Evolutionary conservation across 2,329 filamentous ascomycete species (phyloP).

Genomic region (Dothidotthia symphoricarpi): DNA sequence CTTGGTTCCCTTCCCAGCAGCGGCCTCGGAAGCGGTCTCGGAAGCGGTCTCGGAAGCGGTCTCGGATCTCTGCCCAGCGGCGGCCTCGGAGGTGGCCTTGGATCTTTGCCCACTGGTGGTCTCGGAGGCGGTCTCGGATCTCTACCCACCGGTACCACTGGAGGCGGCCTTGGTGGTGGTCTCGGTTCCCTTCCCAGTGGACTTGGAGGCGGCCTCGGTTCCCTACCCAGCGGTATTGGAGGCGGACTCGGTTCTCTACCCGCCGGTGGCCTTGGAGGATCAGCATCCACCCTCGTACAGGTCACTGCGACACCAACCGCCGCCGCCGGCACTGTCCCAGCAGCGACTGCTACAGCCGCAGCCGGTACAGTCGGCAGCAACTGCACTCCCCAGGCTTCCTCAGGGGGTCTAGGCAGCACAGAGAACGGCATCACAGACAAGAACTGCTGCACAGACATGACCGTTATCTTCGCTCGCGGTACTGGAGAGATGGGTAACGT

Average conservation of each 20-base stretch:
- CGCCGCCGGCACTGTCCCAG: slow-evolving; percentile 1
- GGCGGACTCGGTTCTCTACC: slow-evolving; percentile 1
- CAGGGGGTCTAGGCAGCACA: slow-evolving; percentile 22
- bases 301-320: slow-evolving; percentile 4
- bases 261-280: slow-evolving; percentile 1
- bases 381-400: slow-evolving; percentile 22
- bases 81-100: slow-evolving; percentile 1
- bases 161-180: neutral
- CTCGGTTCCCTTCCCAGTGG: neutral
- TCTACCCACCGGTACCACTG: too few species aligned
- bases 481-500: slow-evolving; percentile 47
- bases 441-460: slow-evolving; percentile 44
- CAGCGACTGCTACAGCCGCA: slow-evolving; percentile 1
- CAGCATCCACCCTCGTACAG: neutral
- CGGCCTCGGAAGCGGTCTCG: neutral
- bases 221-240: too few species aligned
- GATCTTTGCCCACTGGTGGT: too few species aligned
- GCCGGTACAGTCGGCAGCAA: slow-evolving; percentile 18
- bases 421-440: slow-evolving; percentile 44
- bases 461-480: slow-evolving; percentile 47
- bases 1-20: neutral
- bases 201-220: neutral
- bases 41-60: neutral
- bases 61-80: too few species aligned
- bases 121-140: too few species aligned